These are phyloP conservation scores for Tulasnella sp. DNA, from an alignment of 768 basidiomycete genomes.

Conservation along the genomic window DNA sequence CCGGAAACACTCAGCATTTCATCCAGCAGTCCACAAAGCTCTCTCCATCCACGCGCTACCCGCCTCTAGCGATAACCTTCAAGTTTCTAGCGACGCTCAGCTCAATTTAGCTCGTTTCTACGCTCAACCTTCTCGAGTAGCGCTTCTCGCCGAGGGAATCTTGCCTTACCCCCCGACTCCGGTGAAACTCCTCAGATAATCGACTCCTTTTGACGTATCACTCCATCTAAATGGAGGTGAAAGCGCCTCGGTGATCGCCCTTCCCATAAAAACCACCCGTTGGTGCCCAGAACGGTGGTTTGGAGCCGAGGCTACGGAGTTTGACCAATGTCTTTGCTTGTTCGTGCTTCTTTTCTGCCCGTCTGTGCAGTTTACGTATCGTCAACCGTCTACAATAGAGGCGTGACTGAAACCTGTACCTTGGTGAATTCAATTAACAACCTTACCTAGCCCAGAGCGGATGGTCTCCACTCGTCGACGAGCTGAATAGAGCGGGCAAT, in stretches of 20 bases:
- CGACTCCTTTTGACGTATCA: not conserved
- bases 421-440: too few species aligned
- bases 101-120: not conserved
- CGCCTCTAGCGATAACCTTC: not conserved
- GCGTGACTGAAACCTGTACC: too few species aligned
- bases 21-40: not conserved
- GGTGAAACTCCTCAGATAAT: not conserved
- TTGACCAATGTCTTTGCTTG: not conserved
- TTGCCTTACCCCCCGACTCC: not conserved
- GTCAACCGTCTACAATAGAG: too few species aligned
- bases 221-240: not conserved
- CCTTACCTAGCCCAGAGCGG: too few species aligned
- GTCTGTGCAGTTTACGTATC: too few species aligned
- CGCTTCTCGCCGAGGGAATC: not conserved
- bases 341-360: not conserved
- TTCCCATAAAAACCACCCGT: not conserved
- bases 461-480: too few species aligned
- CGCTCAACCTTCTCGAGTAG: not conserved
- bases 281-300: not conserved
- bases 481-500: too few species aligned
- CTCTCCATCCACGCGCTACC: not conserved
- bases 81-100: not conserved
- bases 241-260: not conserved
- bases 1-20: not conserved
- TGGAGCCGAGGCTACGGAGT: not conserved